Base-by-base conservation (phyloP, 116 monocot genomes). In the Posidonia oceanica region DNA sequence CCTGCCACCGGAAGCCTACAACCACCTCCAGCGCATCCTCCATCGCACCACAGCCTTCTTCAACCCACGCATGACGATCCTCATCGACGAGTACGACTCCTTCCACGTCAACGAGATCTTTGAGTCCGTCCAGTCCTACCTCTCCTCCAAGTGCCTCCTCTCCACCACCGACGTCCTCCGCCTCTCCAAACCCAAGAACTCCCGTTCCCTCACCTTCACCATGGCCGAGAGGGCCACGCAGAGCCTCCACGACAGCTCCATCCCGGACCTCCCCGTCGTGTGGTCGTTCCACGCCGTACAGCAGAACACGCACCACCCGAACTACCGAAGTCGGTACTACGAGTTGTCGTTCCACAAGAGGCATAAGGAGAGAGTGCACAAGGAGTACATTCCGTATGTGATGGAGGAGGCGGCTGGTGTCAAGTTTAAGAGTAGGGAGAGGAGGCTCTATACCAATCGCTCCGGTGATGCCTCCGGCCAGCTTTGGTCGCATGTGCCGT, bases 1-100 rank as follows among this genome's bases (percentile, higher is more conserved):
- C 80, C 71, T 86, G 48, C 86, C 86, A 16, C 77, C 75, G 66
- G 83, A 83, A 74, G 12, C 77, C 51, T 77, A 75, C 74, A 21
- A 42, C 22, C 72, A 82, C 54, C 22, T 80, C 37, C 36, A 7
- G 59, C 53, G 64, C 59, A 51, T 83, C 68, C 41, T 86, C 66
- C 14, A 52, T 54, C 75, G 69, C 64, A 56, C 80, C 55, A 41
- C 74, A 71, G 53, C 83, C 60, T 59, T 72, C 73, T 13, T 86
- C 69, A 29, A 71, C 72, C 69, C 77, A 7, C 72, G 59, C 52
- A 22, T 75, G 36, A 65, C 74, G 55, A 64, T 87, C 75, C 29
- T 80, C 42, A 68, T 80, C 52, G 83, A 83, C 18, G 77, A 75
- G 52, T 42, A 69, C 71, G 77, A 79, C 78, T 52, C 75, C 12